A percentile compares a stretch with the other conserved stretches of the same genome.
These are phyloP conservation scores for Mycosphaerella arachidis DNA, from an alignment of 2,329 filamentous ascomycete genomes.

Conservation along the genomic window DNA sequence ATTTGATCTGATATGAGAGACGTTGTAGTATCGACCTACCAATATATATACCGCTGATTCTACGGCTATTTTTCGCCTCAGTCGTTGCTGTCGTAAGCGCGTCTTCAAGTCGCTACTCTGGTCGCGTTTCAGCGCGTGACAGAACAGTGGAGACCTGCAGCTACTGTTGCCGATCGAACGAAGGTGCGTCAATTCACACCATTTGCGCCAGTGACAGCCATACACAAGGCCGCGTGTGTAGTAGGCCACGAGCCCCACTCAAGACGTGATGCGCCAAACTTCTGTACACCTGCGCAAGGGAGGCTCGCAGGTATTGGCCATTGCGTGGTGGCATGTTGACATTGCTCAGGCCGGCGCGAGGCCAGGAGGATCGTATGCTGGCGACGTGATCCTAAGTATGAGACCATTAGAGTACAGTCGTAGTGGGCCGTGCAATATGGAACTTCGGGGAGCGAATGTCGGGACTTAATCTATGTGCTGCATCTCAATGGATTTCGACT, in stretches of 20 bases:
- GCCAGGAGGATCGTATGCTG: not conserved
- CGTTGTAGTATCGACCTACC: not conserved
- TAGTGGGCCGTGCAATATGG: not conserved
- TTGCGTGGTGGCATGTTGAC: not conserved
- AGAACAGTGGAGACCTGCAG: not conserved
- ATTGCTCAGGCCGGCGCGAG: not conserved
- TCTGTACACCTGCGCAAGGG: not conserved
- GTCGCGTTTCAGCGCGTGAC: not conserved
- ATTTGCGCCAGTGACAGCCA: not conserved
- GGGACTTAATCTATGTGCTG: not conserved
- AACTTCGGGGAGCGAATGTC: not conserved
- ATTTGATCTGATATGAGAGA: not conserved
- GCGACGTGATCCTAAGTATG: not conserved
- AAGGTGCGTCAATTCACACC: not conserved
- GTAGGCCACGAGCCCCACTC: not conserved
- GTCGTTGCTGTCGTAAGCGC: not conserved
- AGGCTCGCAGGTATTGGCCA: not conserved
- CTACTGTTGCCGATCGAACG: not conserved
- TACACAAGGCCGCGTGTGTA: not conserved
- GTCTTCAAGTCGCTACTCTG: not conserved
- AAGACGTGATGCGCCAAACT: not conserved
- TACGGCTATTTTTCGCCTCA: not conserved
- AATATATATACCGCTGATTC: not conserved
- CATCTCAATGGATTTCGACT: not conserved
- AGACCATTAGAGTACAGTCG: not conserved